phyloP scores from a whole-genome alignment of 257 asterid genomes.

The Linderniella brevidens region DNA sequence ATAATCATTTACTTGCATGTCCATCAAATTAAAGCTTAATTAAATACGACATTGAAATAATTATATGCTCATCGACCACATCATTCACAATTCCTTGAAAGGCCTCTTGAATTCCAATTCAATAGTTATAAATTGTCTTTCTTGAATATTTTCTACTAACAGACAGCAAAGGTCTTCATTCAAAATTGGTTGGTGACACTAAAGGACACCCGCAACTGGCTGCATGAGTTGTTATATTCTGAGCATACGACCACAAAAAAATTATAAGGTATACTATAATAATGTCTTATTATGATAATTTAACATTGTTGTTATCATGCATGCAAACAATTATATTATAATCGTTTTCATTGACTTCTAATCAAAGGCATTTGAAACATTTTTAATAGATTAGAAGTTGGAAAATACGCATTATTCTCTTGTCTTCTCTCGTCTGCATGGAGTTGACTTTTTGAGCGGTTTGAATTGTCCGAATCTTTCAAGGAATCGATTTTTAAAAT shows the following conservation, averaged over 20 bases:
- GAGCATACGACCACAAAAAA: too few relatives aligned
- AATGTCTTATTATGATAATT: too few relatives aligned
- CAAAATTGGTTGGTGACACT: constrained; percentile 13
- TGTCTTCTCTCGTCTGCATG: constrained; percentile 26
- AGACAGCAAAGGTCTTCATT: constrained; percentile 1
- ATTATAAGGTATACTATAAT: too few relatives aligned
- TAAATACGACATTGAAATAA: too few relatives aligned
- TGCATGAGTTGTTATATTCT: constrained; percentile 10
- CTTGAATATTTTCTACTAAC: not conserved
- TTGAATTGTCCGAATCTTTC: constrained; percentile 22
- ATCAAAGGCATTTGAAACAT: too few relatives aligned
- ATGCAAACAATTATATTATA: too few relatives aligned
- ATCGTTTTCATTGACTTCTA: too few relatives aligned
- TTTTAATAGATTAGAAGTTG: constrained; percentile 1
- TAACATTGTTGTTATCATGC: too few relatives aligned
- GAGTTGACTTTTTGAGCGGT: constrained; percentile 31
- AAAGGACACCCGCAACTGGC: constrained; percentile 22
- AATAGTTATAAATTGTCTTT: constrained; percentile 4
- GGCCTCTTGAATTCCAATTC: not conserved
- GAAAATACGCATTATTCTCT: constrained; percentile 6
- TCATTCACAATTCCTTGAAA: not conserved
- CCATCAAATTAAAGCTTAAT: too few relatives aligned
- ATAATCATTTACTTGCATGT: too few relatives aligned
- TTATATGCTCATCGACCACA: too few relatives aligned
- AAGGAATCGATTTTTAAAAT: constrained; percentile 14